Evolutionary conservation across 2,329 filamentous ascomycete species (phyloP).

Genomic region (Beauveria australis): DNA sequence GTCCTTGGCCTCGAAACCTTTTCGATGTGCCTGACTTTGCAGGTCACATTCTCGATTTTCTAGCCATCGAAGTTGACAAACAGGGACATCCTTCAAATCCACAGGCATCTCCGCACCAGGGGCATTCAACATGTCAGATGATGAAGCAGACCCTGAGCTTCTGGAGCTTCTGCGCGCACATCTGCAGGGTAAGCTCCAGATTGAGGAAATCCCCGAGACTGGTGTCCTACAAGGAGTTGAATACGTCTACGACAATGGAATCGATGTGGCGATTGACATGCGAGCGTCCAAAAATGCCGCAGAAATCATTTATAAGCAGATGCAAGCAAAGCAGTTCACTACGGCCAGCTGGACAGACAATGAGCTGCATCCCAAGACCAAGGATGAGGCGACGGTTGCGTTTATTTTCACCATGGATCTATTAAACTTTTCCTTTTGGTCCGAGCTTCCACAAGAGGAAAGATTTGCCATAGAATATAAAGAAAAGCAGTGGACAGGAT

Average conservation of each 20-base stretch:
- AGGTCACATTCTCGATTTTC: neutral
- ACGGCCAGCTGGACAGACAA: constrained; percentile 81
- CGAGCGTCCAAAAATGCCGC: constrained; percentile 75
- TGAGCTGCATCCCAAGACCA: constrained; percentile 77
- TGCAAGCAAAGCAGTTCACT: constrained; percentile 78
- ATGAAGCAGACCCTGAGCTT: constrained; percentile 83
- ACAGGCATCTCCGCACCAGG: neutral
- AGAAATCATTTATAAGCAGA: constrained; percentile 66
- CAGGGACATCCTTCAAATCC: neutral
- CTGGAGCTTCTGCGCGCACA: constrained; percentile 78
- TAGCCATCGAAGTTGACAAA: neutral
- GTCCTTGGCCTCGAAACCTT: neutral
- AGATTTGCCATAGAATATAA: constrained; percentile 78
- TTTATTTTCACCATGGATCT: constrained; percentile 98
- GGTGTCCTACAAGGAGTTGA: constrained; percentile 76
- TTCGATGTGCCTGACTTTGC: neutral
- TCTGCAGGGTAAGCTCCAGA: constrained; percentile 50
- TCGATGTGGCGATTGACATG: constrained; percentile 86
- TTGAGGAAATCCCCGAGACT: constrained; percentile 60
- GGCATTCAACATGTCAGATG: constrained; percentile 64
- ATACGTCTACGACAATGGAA: constrained; percentile 83
- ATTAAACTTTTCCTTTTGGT: constrained; percentile 97
- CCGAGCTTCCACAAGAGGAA: constrained; percentile 57
- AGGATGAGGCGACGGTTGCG: constrained; percentile 70
- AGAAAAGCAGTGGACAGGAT: constrained; percentile 80